Evolutionary conservation across 139 green algal genomes (phyloP), one percentile per base, ranked within the genome.

Genomic region (Zygnema circumcarinatum): DNA sequence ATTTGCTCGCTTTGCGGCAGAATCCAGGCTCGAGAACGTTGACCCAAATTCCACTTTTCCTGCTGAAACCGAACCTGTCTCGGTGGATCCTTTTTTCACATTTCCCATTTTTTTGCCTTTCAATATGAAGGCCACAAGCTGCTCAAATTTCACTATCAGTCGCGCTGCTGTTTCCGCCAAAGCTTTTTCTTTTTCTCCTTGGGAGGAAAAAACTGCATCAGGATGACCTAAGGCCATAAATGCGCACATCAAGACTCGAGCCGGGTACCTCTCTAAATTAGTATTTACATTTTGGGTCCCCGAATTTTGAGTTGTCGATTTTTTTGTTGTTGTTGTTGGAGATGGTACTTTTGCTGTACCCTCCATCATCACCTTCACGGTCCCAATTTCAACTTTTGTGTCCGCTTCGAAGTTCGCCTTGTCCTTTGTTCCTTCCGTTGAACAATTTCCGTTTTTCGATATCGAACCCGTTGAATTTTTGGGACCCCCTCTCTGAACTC

Each of bases 201-300:
- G 80, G 0, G 1, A 32, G 53, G 31, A 93, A 86, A 95, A 94
- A 41, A 96, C 87, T 47, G 93, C 92, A 42, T 95, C 93, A 25
- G 96, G 95, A 87, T 98, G 94, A 0, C 78, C 74, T 2, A 95
- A 75, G 2, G 98, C 86, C 96, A 98, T 98, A 85, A 95, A 98
- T 22, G 95, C 92, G 80, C 93, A 96, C 87, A 98, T 89, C 80
- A 98, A 95, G 25, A 98, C 90, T 74, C 96, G 92, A 0, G 93
- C 41, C 0, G 96, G 96, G 92, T 98, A 98, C 74, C 95, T 92
- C 29, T 94, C 93, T 39, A 92, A 62, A 39, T 25, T 38, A 25
- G 84, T 2, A 1, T 21, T 21, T 38, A 21, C 83, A 25, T 20
- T 36, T 35, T 36, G 20, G 0, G 35, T 1, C 68, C 16, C 68